phyloP scores from a whole-genome alignment of 306 rosid genomes.

The Canavalia gladiata region DNA sequence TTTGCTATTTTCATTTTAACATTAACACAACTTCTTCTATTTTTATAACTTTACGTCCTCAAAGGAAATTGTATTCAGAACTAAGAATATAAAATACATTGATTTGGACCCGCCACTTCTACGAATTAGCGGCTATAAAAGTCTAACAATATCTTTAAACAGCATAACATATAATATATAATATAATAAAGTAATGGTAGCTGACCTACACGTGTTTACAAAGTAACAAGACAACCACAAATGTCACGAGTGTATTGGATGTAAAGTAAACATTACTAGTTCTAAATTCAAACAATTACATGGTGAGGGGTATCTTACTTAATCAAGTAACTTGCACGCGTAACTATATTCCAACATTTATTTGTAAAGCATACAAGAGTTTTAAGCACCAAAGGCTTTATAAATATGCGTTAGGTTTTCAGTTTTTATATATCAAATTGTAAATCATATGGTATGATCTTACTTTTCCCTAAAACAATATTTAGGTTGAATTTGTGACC shows the following conservation, averaged over 20 bases:
- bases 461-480: no score
- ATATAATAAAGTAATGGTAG: not conserved
- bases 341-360: not conserved
- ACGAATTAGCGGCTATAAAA: not conserved
- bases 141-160: not conserved
- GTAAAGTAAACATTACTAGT: not conserved
- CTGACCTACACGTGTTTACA: conserved; percentile 13
- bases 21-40: no score
- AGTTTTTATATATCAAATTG: no score
- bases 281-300: not conserved
- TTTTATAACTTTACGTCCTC: not conserved
- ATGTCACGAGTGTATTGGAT: not conserved
- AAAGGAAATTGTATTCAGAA: not conserved
- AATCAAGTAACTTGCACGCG: not conserved
- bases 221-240: not conserved
- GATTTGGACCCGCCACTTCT: conserved; percentile 22
- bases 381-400: no score
- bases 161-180: no score
- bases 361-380: no score
- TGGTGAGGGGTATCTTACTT: not conserved
- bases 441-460: no score
- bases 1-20: no score
- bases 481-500: no score
- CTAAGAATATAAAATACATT: not conserved
- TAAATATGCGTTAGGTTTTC: no score